Evolutionary conservation across 2,329 filamentous ascomycete genomes (phyloP), one percentile per base, ranked within the genome.

Genomic region (Aspergillus costaricaensis): DNA sequence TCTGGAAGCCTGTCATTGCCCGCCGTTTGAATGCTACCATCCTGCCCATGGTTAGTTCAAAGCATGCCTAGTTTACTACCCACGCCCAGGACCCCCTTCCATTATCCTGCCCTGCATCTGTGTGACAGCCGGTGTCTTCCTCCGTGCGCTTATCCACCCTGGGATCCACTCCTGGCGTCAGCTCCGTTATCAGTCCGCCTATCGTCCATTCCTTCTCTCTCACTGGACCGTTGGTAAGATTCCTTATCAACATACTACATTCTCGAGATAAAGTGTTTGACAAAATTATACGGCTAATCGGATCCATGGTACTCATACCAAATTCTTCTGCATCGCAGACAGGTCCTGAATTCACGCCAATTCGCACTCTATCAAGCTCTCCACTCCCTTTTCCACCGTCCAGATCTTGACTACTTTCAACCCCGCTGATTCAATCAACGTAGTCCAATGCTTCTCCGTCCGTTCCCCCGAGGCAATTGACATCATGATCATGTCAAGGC

Each of bases 401-500:
- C 71, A 77, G 32, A 77, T 69, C 2, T 70, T 71, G 27, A 71
- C 69, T 7, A 81, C 69, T 61, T 70, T 72, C 32, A 80, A 59
- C 1, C 78, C 76, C 5, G 67, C 69, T 5, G 66, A 66, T 27
- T 72, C 70, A 1, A 77, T 50, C 57, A 79, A 44, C 15, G 62
- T 57, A 30, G 63, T 67, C 74, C 76, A 81, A 52, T 80, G 72
- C n/a, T 56, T 65, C 61, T 78, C 74, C 1, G 74, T 79, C 21
- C 78, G 69, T 64, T 81, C 78, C 55, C 70, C 67, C 1, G 73
- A 72, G 2, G 71, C 71, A 50, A 76, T 63, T 12, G 63, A 62
- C 74, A 81, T 76, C 78, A 82, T 79, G 36, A 74, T 68, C 55
- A 79, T 68, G 65, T 82, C 80, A 36, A 79, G 62, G 12, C 67